These are phyloP conservation scores for Pythium phragmiticola DNA, from an alignment of 352 stramenopile species.

Conservation along the genomic window DNA sequence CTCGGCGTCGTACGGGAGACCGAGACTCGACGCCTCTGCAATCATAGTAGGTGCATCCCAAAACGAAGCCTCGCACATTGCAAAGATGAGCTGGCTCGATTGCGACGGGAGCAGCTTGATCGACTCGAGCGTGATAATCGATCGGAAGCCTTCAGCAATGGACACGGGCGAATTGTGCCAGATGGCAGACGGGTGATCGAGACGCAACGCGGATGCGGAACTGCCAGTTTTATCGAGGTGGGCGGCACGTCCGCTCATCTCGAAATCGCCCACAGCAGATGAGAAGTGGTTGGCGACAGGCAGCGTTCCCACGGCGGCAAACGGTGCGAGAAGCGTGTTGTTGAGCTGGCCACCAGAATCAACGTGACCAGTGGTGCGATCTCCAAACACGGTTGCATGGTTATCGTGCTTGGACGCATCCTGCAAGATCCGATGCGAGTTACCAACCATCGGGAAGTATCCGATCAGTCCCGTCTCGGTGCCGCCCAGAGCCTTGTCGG, in stretches of 20 bases:
- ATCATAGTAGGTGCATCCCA: slow-evolving; percentile 67
- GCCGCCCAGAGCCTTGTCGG: slow-evolving; percentile 32
- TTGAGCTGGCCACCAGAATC: neutral
- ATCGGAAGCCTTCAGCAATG: slow-evolving; percentile 52
- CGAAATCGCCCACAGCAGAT: slow-evolving; percentile 22
- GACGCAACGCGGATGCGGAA: slow-evolving; percentile 32
- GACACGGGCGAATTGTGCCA: slow-evolving; percentile 43
- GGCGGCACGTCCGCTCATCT: slow-evolving; percentile 22
- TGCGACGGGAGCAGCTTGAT: slow-evolving; percentile 8
- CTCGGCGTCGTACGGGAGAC: slow-evolving; percentile 9
- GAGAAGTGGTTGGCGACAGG: slow-evolving; percentile 25
- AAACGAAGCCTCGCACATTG: slow-evolving; percentile 63
- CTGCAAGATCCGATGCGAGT: slow-evolving; percentile 60
- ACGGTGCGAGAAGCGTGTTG: slow-evolving; percentile 8
- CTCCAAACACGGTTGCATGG: slow-evolving; percentile 57
- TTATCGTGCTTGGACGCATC: slow-evolving; percentile 73
- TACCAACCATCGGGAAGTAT: slow-evolving; percentile 75
- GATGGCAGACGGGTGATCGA: slow-evolving; percentile 29
- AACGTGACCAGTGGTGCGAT: too few relatives aligned
- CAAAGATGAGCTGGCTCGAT: slow-evolving; percentile 41
- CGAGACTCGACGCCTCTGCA: slow-evolving; percentile 26
- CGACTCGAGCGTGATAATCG: slow-evolving; percentile 36
- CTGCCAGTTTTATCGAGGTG: slow-evolving; percentile 19
- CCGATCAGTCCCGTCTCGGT: slow-evolving; percentile 50
- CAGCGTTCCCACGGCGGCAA: slow-evolving; percentile 6